Conservation (phyloP, 2,329 filamentous ascomycete genomes). For the Pseudogymnoascus sp. region DNA sequence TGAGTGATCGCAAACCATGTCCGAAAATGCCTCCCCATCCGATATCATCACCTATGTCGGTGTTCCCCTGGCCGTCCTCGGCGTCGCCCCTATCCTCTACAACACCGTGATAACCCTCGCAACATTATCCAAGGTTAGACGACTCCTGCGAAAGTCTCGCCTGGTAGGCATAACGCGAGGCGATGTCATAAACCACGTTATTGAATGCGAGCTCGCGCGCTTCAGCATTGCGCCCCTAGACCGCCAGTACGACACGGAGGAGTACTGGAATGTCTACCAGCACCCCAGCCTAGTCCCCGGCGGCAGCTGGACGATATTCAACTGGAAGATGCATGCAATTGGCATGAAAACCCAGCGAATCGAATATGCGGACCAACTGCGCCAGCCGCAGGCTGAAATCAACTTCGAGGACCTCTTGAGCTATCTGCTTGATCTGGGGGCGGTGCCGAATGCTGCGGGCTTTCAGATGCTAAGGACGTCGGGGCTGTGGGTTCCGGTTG, state of each 20-base stretch:
- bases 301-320: slow-evolving; percentile 58
- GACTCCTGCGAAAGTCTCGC: slow-evolving; percentile 49
- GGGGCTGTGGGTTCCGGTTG: slow-evolving; percentile 54
- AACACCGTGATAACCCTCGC: slow-evolving; percentile 55
- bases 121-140: slow-evolving; percentile 53
- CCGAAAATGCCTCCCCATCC: slow-evolving; percentile 28
- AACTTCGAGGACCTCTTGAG: slow-evolving; percentile 53
- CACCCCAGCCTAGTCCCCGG: slow-evolving; percentile 49
- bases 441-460: slow-evolving; percentile 51
- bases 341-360: slow-evolving; percentile 56
- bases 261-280: slow-evolving; percentile 52
- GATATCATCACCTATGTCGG: slow-evolving; percentile 51
- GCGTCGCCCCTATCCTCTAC: slow-evolving; percentile 58
- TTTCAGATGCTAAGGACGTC: slow-evolving; percentile 50
- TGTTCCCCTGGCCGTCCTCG: slow-evolving; percentile 51
- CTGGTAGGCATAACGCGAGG: slow-evolving; percentile 54
- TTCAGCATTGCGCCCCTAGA: slow-evolving; percentile 57
- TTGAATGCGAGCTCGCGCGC: slow-evolving; percentile 59
- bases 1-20: background rate
- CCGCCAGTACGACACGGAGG: slow-evolving; percentile 42
- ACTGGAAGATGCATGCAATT: slow-evolving; percentile 58
- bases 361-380: slow-evolving; percentile 48
- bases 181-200: slow-evolving; percentile 58
- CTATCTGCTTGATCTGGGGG: slow-evolving; percentile 57
- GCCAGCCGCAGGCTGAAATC: slow-evolving; percentile 41